Base-by-base conservation (phyloP, 305 asterid species). In the Fraxinus platypoda region DNA sequence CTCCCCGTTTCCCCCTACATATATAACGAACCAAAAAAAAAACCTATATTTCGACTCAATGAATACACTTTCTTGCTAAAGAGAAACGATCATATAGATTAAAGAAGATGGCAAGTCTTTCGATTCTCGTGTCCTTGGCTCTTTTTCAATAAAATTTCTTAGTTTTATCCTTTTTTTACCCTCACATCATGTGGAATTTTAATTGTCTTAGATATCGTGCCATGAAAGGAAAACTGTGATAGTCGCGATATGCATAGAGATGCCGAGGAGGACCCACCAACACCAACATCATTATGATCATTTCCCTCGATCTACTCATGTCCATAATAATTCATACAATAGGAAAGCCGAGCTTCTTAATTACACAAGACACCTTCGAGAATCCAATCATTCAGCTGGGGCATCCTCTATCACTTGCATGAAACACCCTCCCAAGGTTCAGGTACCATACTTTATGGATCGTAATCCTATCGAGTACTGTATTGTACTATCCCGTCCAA, bases 311-410 rank as follows among this genome's bases (percentile, higher is more conserved):
- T 3, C 49, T 5, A 15, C 21, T 12, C 17, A 2, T 41, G 78
- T 13, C 41, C 1, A 11, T 6, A 23, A 52, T n/a, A 37, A 41
- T 52, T 71, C 46, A 26, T 77, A 49, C 49, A 77, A 77, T n/a
- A 52, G 72, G 30, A 77, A 77, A 77, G 72, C 79, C n/a, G 79
- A 76, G 15, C 79, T 76, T 76, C 79, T 76, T 11, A 77, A 8
- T 35, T 46, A 77, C 7, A 1, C 72, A 11, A 30, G 72, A 25
- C 41, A n/a, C 9, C 72, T 77, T 25, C 26, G 80, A 26, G 72
- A 49, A 25, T 31, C 38, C 4, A 64, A 37, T 23, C 68, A 23
- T 43, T 49, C 80, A 4, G 31, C 4, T 6, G 11, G 38, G 28
- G 17, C 23, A 49, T 77, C 70, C 9, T 77, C 80, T 6, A 62